Evolutionary conservation across 148 eudicot genomes (phyloP), one percentile per base, ranked within the genome.

Genomic region (Chenopodium formosanum): DNA sequence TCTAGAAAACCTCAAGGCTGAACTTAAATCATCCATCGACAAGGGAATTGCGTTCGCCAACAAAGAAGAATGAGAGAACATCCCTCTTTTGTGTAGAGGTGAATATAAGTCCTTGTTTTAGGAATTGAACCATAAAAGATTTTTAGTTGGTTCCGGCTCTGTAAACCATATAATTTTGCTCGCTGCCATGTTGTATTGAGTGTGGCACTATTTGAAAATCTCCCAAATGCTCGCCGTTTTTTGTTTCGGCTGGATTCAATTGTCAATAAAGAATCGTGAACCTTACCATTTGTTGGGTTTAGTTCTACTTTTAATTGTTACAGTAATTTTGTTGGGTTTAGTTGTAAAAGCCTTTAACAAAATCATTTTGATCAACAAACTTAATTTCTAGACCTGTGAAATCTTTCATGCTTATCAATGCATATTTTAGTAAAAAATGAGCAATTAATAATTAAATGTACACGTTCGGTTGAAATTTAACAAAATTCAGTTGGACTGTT

Each of bases 1-100:
- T 62, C 83, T 94, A 72, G 94, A 90, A 74, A 85, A 81, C 34
- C 86, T 96, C 84, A 82, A 87, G 83, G 82, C 93, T 0, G 97
- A 96, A 86, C 91, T 96, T 72, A 89, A 82, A 78, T 29, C 91
- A 52, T 96, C 99, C 7, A 94, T 96, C 63, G 90, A 94, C 77
- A 96, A 96, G 84, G 98, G 99, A 5, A 83, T 96, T 73, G 73
- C 86, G 20, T 94, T 92, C 71, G 98, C 92, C 78, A 87, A 83
- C 82, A 78, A 90, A 78, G 74, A 79, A 78, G 77, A 79, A 73
- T 89, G 48, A 83, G 67, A 74, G 47, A 64, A 69, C 25, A 17
- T 14, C 22, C 65, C 31, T 34, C 79, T 40, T 56, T 16, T 31
- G 53, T 67, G 14, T 58, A 19, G 81, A 77, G 72, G 77, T 63